phyloP scores from a whole-genome alignment of 176 grass and related monocot species.

The Eremochloa ophiuroides region DNA sequence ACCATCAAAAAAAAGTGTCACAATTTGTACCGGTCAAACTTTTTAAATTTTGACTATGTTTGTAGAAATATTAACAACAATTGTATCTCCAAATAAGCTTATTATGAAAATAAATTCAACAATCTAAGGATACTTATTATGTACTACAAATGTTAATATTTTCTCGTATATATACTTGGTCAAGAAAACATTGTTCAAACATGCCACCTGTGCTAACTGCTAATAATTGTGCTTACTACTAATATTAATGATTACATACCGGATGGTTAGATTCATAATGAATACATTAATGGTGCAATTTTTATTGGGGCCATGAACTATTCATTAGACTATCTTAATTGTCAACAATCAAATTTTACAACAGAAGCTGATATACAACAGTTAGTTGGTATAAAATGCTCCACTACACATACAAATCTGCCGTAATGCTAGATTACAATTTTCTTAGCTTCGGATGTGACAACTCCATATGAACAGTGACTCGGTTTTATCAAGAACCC shows the following conservation, averaged over 20 bases:
- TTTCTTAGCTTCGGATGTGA: conserved; percentile 24
- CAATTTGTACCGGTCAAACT: too few relatives aligned
- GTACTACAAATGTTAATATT: too few relatives aligned
- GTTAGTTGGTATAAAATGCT: conserved; percentile 27
- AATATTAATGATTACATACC: neutral
- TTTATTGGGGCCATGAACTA: conserved; percentile 2
- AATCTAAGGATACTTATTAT: too few relatives aligned
- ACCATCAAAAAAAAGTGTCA: too few relatives aligned
- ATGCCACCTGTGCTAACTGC: neutral
- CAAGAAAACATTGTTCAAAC: too few relatives aligned
- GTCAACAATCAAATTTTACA: conserved; percentile 55
- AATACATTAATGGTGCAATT: neutral
- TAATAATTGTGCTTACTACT: neutral
- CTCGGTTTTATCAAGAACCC: conserved; percentile 27
- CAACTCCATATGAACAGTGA: conserved; percentile 47
- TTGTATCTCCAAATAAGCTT: too few relatives aligned
- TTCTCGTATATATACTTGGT: too few relatives aligned
- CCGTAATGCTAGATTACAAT: conserved; percentile 47
- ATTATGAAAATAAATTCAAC: too few relatives aligned
- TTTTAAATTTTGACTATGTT: too few relatives aligned
- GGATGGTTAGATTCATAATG: neutral
- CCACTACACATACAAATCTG: conserved; percentile 34
- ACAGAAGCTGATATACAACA: conserved; percentile 62
- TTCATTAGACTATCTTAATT: conserved; percentile 33
- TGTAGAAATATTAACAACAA: too few relatives aligned